Evolutionary conservation across 345 rosid species (phyloP).

Genomic region (Barbarea vulgaris): DNA sequence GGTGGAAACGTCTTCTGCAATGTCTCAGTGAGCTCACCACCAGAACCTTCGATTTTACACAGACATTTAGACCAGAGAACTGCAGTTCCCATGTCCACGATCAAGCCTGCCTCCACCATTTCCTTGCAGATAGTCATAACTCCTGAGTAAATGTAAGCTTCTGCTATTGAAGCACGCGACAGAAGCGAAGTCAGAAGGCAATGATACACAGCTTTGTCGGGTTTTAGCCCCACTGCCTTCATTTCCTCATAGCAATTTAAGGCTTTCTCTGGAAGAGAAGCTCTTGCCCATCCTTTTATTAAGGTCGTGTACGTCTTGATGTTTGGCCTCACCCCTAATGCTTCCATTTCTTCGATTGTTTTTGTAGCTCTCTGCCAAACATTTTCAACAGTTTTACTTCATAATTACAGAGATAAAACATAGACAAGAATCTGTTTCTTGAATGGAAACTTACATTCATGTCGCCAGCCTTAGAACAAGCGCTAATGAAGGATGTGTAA

Average conservation of each 20-base stretch:
- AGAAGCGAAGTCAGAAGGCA: conserved; percentile 85
- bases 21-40: conserved; percentile 89
- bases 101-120: conserved; percentile 73
- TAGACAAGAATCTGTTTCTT: background rate
- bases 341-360: conserved; percentile 70
- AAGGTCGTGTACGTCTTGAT: conserved; percentile 87
- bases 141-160: conserved; percentile 65
- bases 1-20: conserved; percentile 95
- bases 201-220: conserved; percentile 89
- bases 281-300: conserved; percentile 94
- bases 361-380: conserved; percentile 69
- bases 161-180: conserved; percentile 82
- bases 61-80: conserved; percentile 89
- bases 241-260: conserved; percentile 77
- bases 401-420: background rate
- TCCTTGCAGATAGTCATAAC: conserved; percentile 64
- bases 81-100: conserved; percentile 93
- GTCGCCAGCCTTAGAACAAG: conserved; percentile 96
- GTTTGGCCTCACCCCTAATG: conserved; percentile 70
- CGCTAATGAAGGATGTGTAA: conserved; percentile 91
- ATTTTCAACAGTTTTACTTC: background rate
- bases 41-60: conserved; percentile 80
- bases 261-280: conserved; percentile 92
- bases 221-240: conserved; percentile 76
- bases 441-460: conserved; percentile 60